Base-by-base conservation (phyloP, 306 rosid genomes). In the Quercus rubra region DNA sequence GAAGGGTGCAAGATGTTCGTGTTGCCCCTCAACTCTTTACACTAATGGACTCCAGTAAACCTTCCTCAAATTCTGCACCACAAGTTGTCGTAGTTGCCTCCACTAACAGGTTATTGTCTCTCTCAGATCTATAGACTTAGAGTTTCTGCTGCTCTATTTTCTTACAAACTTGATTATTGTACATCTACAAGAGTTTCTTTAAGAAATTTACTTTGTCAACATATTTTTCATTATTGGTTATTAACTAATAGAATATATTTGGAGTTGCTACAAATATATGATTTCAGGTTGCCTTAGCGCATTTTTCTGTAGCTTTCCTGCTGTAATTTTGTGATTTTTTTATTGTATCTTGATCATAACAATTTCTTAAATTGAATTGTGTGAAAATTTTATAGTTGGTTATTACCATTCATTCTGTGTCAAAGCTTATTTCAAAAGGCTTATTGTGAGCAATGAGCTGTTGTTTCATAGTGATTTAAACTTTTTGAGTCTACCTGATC, bases 21-120 rank as follows among this genome's bases (percentile, higher is more conserved):
- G 71, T 94, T 70, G 86, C 97, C 72, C 86, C 97, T 46, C 97
- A 92, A 81, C 92, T 95, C 77, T 82, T 86, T 41, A 85, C 82
- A 23, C 23, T 23, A 23, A 23, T 23, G 23, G 23, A 23, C 23
- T 23, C 23, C 23, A 23, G 23, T 23, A 19, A 83, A 71, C 87
- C 85, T 62, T 83, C 89, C 59, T 76, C 88, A 12, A 51, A 77
- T 25, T 86, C 85, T 62, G 79, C 75, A 33, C 86, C 92, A 12
- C 92, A 89, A 56, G 87, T 92, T 66, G 92, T 87, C 23, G 94
- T 94, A 56, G 94, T 95, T 88, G 99, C 99, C 74, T 87, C 99
- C 69, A 90, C 99, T 80, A 92, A 94, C 87, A 94, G 97, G 97
- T 94, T 74, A 49, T 25, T 10, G 13, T 69, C 18, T 55, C 28